A percentile compares a stretch with the other conserved stretches of the same genome.
phyloP scores from a whole-genome alignment of 257 asterid genomes.

The Solanum pinnatisectum region DNA sequence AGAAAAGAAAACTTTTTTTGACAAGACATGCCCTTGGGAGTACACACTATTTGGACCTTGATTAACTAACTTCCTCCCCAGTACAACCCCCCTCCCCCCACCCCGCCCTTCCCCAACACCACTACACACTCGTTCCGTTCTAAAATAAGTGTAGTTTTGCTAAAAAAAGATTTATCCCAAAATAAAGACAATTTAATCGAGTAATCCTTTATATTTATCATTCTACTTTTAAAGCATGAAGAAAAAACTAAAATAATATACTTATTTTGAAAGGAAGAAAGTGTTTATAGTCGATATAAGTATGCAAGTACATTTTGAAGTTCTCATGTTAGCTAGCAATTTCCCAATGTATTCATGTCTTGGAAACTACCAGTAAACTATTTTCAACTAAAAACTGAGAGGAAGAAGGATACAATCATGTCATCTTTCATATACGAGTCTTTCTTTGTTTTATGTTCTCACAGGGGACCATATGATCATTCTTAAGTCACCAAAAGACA shows the following conservation, averaged over 20 bases:
- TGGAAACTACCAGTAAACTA: background rate
- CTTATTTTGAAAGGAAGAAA: background rate
- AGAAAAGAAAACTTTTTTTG: background rate
- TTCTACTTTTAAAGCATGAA: too few relatives aligned
- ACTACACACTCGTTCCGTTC: background rate
- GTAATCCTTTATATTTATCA: too few relatives aligned
- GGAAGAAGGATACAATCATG: background rate
- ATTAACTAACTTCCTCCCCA: background rate
- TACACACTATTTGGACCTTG: slow-evolving; percentile 5
- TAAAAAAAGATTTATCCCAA: too few relatives aligned
- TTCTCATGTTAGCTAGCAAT: background rate
- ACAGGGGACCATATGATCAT: background rate
- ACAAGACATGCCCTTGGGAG: slow-evolving; percentile 41
- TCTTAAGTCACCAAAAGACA: slow-evolving; percentile 1
- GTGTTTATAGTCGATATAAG: too few relatives aligned
- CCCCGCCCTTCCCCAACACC: background rate
- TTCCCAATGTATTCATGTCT: slow-evolving; percentile 6
- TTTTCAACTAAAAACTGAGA: background rate
- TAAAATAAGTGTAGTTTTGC: background rate
- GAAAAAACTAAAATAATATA: too few relatives aligned
- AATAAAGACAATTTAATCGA: background rate
- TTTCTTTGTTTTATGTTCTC: background rate
- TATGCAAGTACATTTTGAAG: background rate
- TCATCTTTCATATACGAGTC: background rate
- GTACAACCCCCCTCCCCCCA: background rate